Conservation (phyloP, 495 filamentous ascomycete genomes). For the Tuber borchii region DNA sequence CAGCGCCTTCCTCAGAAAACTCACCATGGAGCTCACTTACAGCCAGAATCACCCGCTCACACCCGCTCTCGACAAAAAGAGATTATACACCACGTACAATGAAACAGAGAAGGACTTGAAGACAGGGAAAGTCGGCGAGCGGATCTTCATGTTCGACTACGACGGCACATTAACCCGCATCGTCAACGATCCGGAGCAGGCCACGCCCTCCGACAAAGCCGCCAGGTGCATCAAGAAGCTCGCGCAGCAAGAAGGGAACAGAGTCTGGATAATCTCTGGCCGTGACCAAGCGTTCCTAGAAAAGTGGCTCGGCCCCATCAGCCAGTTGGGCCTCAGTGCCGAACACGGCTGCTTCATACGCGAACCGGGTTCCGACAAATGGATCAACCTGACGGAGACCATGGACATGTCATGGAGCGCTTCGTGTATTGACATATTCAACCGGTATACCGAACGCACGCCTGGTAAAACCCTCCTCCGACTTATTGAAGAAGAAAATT, state of each 20-base stretch:
- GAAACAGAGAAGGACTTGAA: slow-evolving; percentile 48
- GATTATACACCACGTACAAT: slow-evolving; percentile 64
- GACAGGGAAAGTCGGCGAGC: slow-evolving; percentile 44
- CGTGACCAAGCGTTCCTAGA: slow-evolving; percentile 82
- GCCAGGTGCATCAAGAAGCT: slow-evolving; percentile 71
- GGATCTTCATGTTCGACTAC: slow-evolving; percentile 97
- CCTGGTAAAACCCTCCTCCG: slow-evolving; percentile 51
- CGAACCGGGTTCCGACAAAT: slow-evolving; percentile 61
- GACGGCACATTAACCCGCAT: slow-evolving; percentile 97
- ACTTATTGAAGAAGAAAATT: not conserved
- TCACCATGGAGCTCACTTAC: slow-evolving; percentile 70
- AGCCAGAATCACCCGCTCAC: slow-evolving; percentile 68
- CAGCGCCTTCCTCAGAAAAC: slow-evolving; percentile 61
- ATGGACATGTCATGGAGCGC: slow-evolving; percentile 85
- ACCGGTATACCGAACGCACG: slow-evolving; percentile 74
- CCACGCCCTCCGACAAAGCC: slow-evolving; percentile 75
- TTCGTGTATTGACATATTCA: slow-evolving; percentile 73
- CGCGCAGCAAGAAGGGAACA: slow-evolving; percentile 69
- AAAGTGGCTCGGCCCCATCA: slow-evolving; percentile 78
- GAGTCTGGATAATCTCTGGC: slow-evolving; percentile 96
- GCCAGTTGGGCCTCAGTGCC: slow-evolving; percentile 77
- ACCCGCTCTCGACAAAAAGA: slow-evolving; percentile 66
- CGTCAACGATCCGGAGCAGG: slow-evolving; percentile 77
- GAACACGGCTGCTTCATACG: slow-evolving; percentile 95
- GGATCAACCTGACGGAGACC: slow-evolving; percentile 78